Conservation (phyloP, 257 asterid genomes). For the Ligustrum vulgare region DNA sequence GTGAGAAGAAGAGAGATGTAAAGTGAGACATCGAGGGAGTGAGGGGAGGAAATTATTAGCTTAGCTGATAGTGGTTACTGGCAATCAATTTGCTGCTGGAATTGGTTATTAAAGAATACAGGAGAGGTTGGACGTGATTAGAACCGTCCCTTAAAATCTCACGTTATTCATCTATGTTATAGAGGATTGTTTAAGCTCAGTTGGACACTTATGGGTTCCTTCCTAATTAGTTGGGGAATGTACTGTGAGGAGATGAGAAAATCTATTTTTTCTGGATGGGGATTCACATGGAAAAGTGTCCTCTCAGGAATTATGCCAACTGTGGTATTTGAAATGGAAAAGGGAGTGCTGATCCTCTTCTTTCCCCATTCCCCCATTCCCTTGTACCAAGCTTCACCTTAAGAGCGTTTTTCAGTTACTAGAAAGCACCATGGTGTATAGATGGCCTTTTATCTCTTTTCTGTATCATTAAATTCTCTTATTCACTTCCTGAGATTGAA, state of each 20-base stretch:
- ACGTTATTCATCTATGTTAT: neutral
- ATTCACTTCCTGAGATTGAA: slow-evolving; percentile 9
- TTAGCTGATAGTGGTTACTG: neutral
- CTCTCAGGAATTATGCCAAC: neutral
- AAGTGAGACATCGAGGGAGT: neutral
- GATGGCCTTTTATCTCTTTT: neutral
- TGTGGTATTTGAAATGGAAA: neutral
- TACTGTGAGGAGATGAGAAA: neutral
- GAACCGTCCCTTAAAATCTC: neutral
- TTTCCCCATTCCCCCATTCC: neutral
- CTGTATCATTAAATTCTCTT: neutral
- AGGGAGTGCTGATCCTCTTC: neutral
- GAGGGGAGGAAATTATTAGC: neutral
- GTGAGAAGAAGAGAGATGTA: neutral
- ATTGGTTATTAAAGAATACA: neutral
- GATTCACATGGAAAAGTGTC: neutral
- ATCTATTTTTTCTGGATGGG: neutral
- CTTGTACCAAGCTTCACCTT: neutral
- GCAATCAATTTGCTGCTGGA: neutral
- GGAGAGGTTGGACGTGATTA: neutral
- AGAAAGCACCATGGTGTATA: neutral
- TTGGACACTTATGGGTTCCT: neutral
- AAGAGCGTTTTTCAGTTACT: neutral
- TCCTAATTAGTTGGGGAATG: neutral
- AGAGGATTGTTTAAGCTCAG: neutral